Conservation (phyloP, 2,329 filamentous ascomycete genomes). For the Diaporthe ilicicola region DNA sequence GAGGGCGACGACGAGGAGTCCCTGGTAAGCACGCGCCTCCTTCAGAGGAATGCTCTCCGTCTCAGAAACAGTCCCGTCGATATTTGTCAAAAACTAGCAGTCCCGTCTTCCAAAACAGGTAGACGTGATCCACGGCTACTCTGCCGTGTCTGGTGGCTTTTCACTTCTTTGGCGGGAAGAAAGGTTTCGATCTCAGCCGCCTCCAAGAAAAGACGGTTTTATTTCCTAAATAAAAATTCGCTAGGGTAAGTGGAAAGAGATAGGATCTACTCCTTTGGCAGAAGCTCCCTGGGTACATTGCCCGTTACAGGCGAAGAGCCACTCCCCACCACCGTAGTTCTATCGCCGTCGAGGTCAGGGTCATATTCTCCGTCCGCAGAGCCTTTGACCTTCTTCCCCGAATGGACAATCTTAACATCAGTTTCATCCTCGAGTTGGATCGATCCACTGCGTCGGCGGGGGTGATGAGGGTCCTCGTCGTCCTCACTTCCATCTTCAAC, state of each 20-base stretch:
- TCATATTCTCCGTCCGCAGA: slow-evolving; percentile 26
- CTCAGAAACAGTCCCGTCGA: neutral
- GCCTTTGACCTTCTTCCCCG: neutral
- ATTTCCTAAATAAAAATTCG: slow-evolving; percentile 1
- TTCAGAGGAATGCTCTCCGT: neutral
- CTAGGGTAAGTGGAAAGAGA: neutral
- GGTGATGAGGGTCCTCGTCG: neutral
- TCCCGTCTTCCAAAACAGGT: neutral
- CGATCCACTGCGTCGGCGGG: neutral
- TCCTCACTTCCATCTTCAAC: slow-evolving; percentile 4
- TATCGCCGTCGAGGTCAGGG: slow-evolving; percentile 30
- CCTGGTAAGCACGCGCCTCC: too few relatives aligned
- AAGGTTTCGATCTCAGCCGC: neutral
- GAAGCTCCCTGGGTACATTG: neutral
- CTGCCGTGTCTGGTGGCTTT: too few relatives aligned
- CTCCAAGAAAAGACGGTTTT: slow-evolving; percentile 1
- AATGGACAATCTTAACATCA: neutral
- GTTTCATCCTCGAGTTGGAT: slow-evolving; percentile 2
- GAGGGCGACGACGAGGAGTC: neutral
- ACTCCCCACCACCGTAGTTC: slow-evolving; percentile 18
- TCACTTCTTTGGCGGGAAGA: neutral
- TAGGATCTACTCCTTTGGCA: slow-evolving; percentile 15
- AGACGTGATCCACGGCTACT: neutral
- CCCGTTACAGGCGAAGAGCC: slow-evolving; percentile 12
- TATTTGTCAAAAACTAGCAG: neutral